These are phyloP conservation scores for Pleoardoris graminearum DNA, from an alignment of 2,329 filamentous ascomycete genomes.

Conservation along the genomic window DNA sequence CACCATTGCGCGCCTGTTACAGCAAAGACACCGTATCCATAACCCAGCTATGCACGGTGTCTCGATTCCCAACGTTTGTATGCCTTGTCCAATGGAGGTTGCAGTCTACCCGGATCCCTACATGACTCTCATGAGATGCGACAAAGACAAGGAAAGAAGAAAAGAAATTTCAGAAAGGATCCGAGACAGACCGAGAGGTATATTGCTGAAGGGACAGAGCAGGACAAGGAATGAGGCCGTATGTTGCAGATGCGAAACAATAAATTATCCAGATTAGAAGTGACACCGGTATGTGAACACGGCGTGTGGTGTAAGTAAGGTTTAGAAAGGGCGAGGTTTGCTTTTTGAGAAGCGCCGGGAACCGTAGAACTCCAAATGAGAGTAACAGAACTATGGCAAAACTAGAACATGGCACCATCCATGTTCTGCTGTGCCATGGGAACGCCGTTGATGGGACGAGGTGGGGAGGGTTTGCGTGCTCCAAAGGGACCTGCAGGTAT, in stretches of 20 bases:
- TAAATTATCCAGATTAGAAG: conserved; percentile 15
- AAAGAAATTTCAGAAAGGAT: conserved; percentile 17
- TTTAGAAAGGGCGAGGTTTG: conserved; percentile 12
- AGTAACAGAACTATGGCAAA: neutral
- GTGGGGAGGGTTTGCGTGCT: conserved; percentile 36
- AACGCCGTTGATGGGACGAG: conserved; percentile 29
- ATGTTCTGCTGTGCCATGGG: conserved; percentile 30
- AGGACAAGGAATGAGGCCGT: conserved; percentile 23
- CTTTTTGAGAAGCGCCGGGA: conserved; percentile 15
- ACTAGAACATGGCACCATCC: conserved; percentile 44
- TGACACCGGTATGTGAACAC: conserved; percentile 10
- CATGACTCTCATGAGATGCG: conserved; percentile 21
- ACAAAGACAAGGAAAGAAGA: neutral
- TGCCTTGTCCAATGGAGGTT: conserved; percentile 20
- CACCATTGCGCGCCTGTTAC: conserved; percentile 1
- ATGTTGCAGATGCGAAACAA: conserved; percentile 1
- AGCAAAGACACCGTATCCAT: conserved; percentile 31
- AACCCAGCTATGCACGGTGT: conserved; percentile 33
- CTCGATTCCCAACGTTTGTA: conserved; percentile 2
- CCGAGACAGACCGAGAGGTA: conserved; percentile 30
- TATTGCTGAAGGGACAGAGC: conserved; percentile 31
- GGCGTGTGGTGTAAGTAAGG: conserved; percentile 9
- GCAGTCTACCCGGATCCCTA: conserved; percentile 21
- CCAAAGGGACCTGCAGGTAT: conserved; percentile 31
- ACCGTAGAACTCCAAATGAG: neutral